Conservation (phyloP, 2,329 filamentous ascomycete genomes). For the Podosphaera xanthii region DNA sequence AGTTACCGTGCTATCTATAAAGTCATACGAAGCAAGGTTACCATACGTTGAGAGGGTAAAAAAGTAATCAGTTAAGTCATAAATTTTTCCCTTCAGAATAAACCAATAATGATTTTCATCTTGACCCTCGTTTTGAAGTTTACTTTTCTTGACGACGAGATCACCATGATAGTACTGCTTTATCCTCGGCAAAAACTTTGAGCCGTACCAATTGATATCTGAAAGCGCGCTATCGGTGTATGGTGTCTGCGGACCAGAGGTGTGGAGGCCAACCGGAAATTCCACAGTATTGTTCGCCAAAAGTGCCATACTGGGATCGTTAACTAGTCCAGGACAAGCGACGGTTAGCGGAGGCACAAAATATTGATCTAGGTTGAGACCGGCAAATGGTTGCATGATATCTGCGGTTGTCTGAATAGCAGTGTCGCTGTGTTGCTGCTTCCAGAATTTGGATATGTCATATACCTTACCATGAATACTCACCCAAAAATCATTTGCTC, state of each 20-base stretch:
- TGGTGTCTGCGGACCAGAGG: conserved; percentile 37
- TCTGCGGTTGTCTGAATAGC: conserved; percentile 33
- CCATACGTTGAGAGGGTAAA: conserved; percentile 41
- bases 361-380: conserved; percentile 60
- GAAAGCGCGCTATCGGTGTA: conserved; percentile 34
- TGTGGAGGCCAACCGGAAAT: conserved; percentile 35
- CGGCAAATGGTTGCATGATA: conserved; percentile 57
- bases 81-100: conserved; percentile 51
- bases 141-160: conserved; percentile 43
- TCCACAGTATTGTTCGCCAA: conserved; percentile 40
- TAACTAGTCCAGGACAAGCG: conserved; percentile 53
- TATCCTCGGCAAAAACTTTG: conserved; percentile 54
- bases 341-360: conserved; percentile 56
- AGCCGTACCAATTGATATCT: conserved; percentile 52
- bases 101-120: conserved; percentile 55
- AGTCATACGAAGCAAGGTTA: conserved; percentile 32
- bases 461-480: conserved; percentile 76
- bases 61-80: conserved; percentile 85
- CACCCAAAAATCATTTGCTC: conserved; percentile 62
- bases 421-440: conserved; percentile 58
- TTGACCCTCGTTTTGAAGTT: conserved; percentile 41
- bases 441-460: conserved; percentile 79
- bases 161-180: conserved; percentile 72
- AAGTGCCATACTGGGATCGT: conserved; percentile 30
- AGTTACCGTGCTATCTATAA: conserved; percentile 46